Percentiles rank a stretch among this genome's conserved stretches.
Conservation (phyloP, 192 early-diverging fungal genomes). For the Coemansia sp. region DNA sequence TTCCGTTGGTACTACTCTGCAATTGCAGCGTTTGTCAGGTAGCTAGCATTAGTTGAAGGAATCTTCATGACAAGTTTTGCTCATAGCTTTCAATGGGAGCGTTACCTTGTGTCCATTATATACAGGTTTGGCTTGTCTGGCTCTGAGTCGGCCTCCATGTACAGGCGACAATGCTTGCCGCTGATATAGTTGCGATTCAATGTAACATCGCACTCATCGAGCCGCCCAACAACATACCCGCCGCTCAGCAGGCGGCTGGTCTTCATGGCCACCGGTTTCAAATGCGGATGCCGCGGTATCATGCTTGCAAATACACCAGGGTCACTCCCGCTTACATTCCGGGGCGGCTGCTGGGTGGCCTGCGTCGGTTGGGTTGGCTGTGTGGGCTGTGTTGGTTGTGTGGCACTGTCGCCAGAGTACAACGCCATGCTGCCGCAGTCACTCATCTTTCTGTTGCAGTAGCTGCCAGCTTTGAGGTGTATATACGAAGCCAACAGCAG, state of each 20-base stretch:
- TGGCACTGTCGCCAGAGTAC: conserved; percentile 9
- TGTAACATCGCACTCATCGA: conserved; percentile 24
- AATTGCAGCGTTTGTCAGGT: not conserved
- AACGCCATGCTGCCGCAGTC: not conserved
- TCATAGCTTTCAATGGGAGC: not conserved
- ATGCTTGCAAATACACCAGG: conserved; percentile 33
- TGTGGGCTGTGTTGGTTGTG: conserved; percentile 45
- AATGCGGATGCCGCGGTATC: conserved; percentile 41
- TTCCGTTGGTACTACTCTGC: conserved; percentile 45
- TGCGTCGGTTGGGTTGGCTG: conserved; percentile 46
- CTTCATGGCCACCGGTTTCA: conserved; percentile 26
- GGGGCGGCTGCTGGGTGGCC: conserved; percentile 39
- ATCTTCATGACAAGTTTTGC: not conserved
- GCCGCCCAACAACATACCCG: conserved; percentile 42
- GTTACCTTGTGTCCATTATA: conserved; percentile 34
- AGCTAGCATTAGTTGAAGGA: not conserved
- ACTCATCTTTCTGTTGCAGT: not conserved
- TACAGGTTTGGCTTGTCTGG: conserved; percentile 19
- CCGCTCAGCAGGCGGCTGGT: conserved; percentile 17
- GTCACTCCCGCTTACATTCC: not conserved
- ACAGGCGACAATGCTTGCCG: conserved; percentile 35
- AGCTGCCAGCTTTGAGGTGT: not conserved
- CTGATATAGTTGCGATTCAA: conserved; percentile 40
- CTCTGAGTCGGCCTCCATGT: conserved; percentile 25
- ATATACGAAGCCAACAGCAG: not conserved